Conservation (phyloP, 192 early-diverging fungal genomes). For the Backusella psychrophila region DNA sequence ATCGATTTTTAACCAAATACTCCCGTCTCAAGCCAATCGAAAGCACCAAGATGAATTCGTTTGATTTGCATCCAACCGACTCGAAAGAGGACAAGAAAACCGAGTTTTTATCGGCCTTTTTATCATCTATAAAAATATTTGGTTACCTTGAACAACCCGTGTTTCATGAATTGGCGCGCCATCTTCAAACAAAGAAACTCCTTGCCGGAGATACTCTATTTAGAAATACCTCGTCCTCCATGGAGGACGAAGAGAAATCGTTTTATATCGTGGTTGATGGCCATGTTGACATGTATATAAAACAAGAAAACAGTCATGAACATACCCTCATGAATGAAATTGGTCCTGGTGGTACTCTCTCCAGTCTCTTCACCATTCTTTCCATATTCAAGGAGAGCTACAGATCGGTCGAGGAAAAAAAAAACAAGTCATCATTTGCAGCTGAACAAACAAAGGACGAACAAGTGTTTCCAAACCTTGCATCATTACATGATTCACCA, state of each 20-base stretch:
- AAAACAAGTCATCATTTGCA: neutral
- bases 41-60: conserved; percentile 41
- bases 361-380: conserved; percentile 90
- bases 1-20: conserved; percentile 70
- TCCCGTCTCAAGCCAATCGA: conserved; percentile 63
- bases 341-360: conserved; percentile 84
- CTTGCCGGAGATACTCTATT: conserved; percentile 76
- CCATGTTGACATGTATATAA: conserved; percentile 86
- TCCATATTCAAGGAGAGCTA: conserved; percentile 82
- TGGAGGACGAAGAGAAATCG: conserved; percentile 61
- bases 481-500: neutral
- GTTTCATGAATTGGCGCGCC: conserved; percentile 91
- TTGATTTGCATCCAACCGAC: conserved; percentile 74
- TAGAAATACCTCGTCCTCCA: conserved; percentile 27
- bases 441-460: neutral
- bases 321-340: conserved; percentile 85
- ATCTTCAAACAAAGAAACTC: conserved; percentile 75
- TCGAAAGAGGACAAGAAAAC: conserved; percentile 35
- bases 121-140: conserved; percentile 92
- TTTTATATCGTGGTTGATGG: conserved; percentile 99
- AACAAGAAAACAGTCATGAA: conserved; percentile 44
- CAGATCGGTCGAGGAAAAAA: conserved; percentile 42
- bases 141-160: conserved; percentile 95
- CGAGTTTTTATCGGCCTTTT: conserved; percentile 69
- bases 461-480: neutral